A percentile compares a stretch with the other conserved stretches of the same genome.
These are phyloP conservation scores for Rhizopogon vinicolor DNA, from an alignment of 768 basidiomycete species.

Conservation along the genomic window DNA sequence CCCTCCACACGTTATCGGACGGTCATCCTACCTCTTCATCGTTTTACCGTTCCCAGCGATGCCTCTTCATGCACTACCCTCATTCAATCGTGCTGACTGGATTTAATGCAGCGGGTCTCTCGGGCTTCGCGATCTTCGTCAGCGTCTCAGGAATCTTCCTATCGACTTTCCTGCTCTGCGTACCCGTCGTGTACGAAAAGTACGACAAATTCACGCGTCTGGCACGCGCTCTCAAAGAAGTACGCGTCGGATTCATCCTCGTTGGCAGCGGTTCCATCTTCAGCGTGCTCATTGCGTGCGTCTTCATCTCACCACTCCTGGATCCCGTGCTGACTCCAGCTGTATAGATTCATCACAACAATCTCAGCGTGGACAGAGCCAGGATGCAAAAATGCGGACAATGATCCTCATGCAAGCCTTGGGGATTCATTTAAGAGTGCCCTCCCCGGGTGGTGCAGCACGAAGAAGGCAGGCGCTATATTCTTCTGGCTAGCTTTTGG, in stretches of 20 bases:
- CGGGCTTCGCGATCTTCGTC: conserved; percentile 82
- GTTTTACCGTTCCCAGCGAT: neutral
- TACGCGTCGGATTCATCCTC: conserved; percentile 81
- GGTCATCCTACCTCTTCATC: neutral
- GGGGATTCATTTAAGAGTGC: conserved; percentile 64
- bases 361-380: conserved; percentile 86
- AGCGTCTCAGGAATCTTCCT: conserved; percentile 69
- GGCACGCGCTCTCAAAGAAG: conserved; percentile 76
- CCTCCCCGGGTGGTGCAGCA: conserved; percentile 81
- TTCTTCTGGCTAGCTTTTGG: conserved; percentile 88
- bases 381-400: conserved; percentile 80
- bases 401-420: conserved; percentile 74
- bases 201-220: conserved; percentile 76
- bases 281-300: conserved; percentile 75
- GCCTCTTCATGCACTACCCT: neutral
- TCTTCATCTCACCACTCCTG: conserved; percentile 15
- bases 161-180: conserved; percentile 65
- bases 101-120: conserved; percentile 64
- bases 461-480: conserved; percentile 85
- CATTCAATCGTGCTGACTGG: conserved; percentile 11
- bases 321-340: conserved; percentile 11
- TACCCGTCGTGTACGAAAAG: conserved; percentile 81
- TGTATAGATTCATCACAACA: conserved; percentile 63
- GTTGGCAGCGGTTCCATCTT: conserved; percentile 62
- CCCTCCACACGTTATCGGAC: neutral